Percentiles rank a stretch among this genome's conserved stretches.
Conservation (phyloP, 73 alveolate genomes). For the Diophrys appendiculata region DNA sequence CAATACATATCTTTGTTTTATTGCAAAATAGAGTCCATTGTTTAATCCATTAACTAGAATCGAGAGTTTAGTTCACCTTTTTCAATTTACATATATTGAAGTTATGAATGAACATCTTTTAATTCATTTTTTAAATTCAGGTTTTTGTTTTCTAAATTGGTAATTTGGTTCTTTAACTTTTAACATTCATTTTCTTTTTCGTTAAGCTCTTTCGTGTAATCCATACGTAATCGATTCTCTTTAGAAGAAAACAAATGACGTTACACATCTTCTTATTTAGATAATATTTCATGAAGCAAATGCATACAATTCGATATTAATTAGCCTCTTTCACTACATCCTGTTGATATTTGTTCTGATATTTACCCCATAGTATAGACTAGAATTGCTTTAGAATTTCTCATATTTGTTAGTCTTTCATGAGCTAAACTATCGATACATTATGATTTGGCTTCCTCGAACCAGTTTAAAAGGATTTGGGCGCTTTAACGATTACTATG, state of each 20-base stretch:
- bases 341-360: not conserved
- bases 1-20: not conserved
- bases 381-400: not conserved
- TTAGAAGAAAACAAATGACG: not conserved
- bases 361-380: not conserved
- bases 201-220: not conserved
- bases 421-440: not conserved
- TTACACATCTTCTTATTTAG: not conserved
- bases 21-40: not conserved
- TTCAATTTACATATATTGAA: too few species aligned
- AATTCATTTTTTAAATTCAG: not conserved
- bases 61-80: not conserved
- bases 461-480: not conserved
- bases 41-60: not conserved
- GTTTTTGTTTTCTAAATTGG: not conserved
- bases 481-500: not conserved
- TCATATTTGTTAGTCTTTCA: not conserved
- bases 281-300: not conserved
- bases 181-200: not conserved
- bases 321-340: not conserved
- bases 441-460: not conserved
- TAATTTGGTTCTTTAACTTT: not conserved
- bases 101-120: not conserved
- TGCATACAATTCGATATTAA: not conserved
- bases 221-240: not conserved